Evolutionary conservation across 208 protist species (phyloP).

Genomic region (Trypanosoma theileri): DNA sequence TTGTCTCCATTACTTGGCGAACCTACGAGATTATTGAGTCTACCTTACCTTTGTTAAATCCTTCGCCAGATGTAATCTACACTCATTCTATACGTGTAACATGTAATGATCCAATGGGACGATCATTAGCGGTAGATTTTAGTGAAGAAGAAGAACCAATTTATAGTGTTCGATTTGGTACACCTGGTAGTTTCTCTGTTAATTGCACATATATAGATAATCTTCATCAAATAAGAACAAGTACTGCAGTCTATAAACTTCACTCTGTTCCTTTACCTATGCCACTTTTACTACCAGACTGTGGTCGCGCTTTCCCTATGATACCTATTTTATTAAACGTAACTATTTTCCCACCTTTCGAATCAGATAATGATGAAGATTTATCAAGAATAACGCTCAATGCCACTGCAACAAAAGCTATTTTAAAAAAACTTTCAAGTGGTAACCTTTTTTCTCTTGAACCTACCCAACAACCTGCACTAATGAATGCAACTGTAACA

Average conservation of each 20-base stretch:
- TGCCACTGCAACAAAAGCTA: conserved; percentile 10
- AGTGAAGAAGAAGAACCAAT: conserved; percentile 21
- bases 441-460: conserved; percentile 6
- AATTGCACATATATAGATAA: conserved; percentile 56
- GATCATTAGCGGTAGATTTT: conserved; percentile 22
- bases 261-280: conserved; percentile 34
- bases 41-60: conserved; percentile 28
- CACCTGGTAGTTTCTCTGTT: conserved; percentile 44
- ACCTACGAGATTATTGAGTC: conserved; percentile 46
- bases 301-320: conserved; percentile 38
- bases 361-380: conserved; percentile 11
- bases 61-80: conserved; percentile 25
- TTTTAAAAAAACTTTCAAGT: conserved; percentile 2
- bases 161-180: conserved; percentile 19
- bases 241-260: conserved; percentile 27
- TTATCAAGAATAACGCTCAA: not conserved
- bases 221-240: conserved; percentile 26
- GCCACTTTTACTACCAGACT: conserved; percentile 39
- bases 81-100: conserved; percentile 36
- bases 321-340: conserved; percentile 35
- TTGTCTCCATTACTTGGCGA: conserved; percentile 27
- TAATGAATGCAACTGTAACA: conserved; percentile 30
- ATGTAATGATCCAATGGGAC: conserved; percentile 38
- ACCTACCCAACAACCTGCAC: not conserved
- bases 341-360: conserved; percentile 28